Conservation (phyloP, 2,329 filamentous ascomycete genomes). For the Septoria petroselini region DNA sequence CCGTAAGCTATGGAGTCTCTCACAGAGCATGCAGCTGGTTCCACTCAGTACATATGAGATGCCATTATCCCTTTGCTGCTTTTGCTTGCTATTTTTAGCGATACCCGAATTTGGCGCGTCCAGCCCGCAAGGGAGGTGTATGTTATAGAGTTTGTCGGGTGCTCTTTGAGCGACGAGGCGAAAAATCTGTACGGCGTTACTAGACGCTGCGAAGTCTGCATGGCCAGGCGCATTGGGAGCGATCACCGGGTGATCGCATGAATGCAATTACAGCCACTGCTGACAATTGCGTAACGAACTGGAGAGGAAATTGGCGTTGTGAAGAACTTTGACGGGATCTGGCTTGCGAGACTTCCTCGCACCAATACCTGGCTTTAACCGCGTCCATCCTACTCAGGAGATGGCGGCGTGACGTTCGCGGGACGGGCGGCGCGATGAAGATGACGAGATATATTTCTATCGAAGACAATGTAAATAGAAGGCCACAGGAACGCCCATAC, state of each 20-base stretch:
- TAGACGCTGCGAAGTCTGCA: slow-evolving; percentile 29
- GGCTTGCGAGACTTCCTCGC: neutral
- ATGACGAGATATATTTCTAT: too few relatives aligned
- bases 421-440: too few relatives aligned
- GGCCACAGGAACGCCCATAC: too few relatives aligned
- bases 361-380: too few relatives aligned
- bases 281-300: neutral
- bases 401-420: too few relatives aligned
- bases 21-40: too few relatives aligned
- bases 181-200: slow-evolving; percentile 23
- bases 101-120: slow-evolving; percentile 31
- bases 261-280: neutral
- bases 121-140: slow-evolving; percentile 22
- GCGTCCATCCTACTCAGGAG: too few relatives aligned
- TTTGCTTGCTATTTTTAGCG: slow-evolving; percentile 27
- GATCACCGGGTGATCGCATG: neutral
- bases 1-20: slow-evolving; percentile 11
- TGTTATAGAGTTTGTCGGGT: slow-evolving; percentile 12
- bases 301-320: neutral
- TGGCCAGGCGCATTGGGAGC: slow-evolving; percentile 13
- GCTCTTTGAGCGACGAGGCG: slow-evolving; percentile 12
- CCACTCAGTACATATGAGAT: neutral
- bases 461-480: too few relatives aligned
- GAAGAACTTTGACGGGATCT: neutral
- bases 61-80: slow-evolving; percentile 15